Conservation (phyloP, 805 yeast genomes). For the Isabelozyma heimii region DNA sequence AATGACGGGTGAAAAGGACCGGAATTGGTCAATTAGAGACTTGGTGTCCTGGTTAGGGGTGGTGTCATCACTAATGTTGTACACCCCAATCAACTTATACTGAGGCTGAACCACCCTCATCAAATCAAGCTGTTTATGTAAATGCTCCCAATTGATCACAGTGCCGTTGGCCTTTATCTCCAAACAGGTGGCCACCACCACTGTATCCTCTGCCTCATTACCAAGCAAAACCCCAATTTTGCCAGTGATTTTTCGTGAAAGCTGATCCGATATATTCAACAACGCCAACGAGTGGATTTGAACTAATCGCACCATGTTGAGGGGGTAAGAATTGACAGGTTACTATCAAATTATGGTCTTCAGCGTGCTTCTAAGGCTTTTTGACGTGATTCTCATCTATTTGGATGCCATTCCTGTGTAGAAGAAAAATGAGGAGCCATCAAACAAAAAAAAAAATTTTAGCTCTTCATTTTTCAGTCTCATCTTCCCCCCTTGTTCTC, state of each 20-base stretch:
- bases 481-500: slow-evolving; percentile 3
- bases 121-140: slow-evolving; percentile 24
- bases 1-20: not conserved
- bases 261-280: slow-evolving; percentile 28
- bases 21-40: not conserved
- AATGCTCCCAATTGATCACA: slow-evolving; percentile 19
- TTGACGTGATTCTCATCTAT: not conserved
- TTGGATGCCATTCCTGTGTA: not conserved
- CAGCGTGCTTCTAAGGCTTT: no score
- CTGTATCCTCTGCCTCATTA: slow-evolving; percentile 3
- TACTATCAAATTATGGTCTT: no score
- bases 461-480: not conserved
- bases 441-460: not conserved
- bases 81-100: slow-evolving; percentile 27
- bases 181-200: slow-evolving; percentile 18
- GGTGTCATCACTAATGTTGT: slow-evolving; percentile 12
- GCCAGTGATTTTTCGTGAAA: slow-evolving; percentile 15
- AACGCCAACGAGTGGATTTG: slow-evolving; percentile 24
- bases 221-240: slow-evolving; percentile 32
- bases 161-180: slow-evolving; percentile 19
- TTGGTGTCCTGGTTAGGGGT: not conserved
- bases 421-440: not conserved
- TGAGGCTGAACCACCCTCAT: slow-evolving; percentile 26
- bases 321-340: not conserved
- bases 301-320: slow-evolving; percentile 1